Evolutionary conservation across 2,329 filamentous ascomycete species (phyloP).

Genomic region (Talaromyces sp.): DNA sequence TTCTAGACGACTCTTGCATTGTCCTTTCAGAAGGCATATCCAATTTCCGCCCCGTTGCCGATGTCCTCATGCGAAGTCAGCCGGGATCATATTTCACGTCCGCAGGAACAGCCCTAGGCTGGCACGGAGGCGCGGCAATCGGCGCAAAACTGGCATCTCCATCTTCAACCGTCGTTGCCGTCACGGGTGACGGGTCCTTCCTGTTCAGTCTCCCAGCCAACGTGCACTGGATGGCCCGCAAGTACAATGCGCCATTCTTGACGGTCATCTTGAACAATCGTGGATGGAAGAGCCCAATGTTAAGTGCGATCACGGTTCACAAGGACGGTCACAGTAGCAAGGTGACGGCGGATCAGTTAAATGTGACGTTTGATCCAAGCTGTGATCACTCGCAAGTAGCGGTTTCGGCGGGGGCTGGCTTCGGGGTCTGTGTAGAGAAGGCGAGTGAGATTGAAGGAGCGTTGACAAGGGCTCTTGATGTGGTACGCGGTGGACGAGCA

Average conservation of each 20-base stretch:
- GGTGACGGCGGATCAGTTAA: neutral
- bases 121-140: neutral
- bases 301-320: neutral
- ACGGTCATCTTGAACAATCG: conserved; percentile 3
- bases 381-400: neutral
- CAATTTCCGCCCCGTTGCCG: neutral
- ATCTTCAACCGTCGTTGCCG: neutral
- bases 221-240: conserved; percentile 3
- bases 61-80: neutral
- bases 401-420: neutral
- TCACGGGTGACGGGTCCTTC: neutral
- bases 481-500: neutral
- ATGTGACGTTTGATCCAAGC: neutral
- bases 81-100: neutral
- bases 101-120: neutral
- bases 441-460: neutral
- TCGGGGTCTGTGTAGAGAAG: neutral
- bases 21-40: neutral
- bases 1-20: neutral
- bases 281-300: conserved; percentile 8
- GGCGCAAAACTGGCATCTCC: neutral
- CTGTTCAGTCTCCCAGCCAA: neutral
- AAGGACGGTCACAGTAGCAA: neutral
- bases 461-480: neutral
- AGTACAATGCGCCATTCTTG: conserved; percentile 1